Evolutionary conservation across 2,329 filamentous ascomycete genomes (phyloP).

Genomic region (Beauveria rudraprayagi): DNA sequence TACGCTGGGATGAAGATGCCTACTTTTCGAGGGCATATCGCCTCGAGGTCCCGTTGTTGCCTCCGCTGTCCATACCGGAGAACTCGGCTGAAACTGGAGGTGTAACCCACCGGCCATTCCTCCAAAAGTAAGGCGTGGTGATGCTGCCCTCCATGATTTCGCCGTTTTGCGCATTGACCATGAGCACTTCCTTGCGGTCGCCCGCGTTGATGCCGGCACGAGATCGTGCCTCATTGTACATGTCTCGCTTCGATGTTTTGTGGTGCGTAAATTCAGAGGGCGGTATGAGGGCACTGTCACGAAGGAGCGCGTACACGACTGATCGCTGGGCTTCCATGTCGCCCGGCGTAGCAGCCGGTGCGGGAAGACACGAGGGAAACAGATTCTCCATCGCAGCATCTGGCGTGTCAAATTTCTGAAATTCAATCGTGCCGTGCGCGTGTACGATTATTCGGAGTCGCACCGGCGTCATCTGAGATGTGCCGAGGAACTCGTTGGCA

Average conservation of each 20-base stretch:
- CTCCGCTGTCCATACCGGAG: conserved; percentile 50
- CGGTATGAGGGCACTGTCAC: conserved; percentile 34
- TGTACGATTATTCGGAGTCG: conserved; percentile 50
- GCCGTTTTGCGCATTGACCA: conserved; percentile 52
- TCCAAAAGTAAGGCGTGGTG: conserved; percentile 75
- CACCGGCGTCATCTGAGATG: conserved; percentile 27
- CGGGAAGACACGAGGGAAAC: conserved; percentile 48
- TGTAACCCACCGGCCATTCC: conserved; percentile 68
- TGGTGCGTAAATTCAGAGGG: conserved; percentile 65
- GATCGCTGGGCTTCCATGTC: conserved; percentile 19
- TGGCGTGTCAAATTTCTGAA: conserved; percentile 30
- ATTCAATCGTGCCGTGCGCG: conserved; percentile 36
- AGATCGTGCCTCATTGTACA: conserved; percentile 63
- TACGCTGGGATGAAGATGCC: conserved; percentile 11
- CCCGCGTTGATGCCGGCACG: conserved; percentile 46
- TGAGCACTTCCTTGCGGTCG: conserved; percentile 61
- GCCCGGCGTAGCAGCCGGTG: conserved; percentile 25
- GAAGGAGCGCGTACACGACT: conserved; percentile 33
- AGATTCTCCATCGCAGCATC: conserved; percentile 41
- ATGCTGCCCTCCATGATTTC: conserved; percentile 80
- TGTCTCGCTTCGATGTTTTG: conserved; percentile 70
- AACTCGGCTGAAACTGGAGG: conserved; percentile 51
- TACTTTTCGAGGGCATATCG: conserved; percentile 71
- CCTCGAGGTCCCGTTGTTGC: conserved; percentile 74
- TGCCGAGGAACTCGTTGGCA: conserved; percentile 28